A percentile compares a stretch with the other conserved stretches of the same genome.
These are phyloP conservation scores for Suillus brevipes DNA, from an alignment of 768 basidiomycete genomes.

Conservation along the genomic window DNA sequence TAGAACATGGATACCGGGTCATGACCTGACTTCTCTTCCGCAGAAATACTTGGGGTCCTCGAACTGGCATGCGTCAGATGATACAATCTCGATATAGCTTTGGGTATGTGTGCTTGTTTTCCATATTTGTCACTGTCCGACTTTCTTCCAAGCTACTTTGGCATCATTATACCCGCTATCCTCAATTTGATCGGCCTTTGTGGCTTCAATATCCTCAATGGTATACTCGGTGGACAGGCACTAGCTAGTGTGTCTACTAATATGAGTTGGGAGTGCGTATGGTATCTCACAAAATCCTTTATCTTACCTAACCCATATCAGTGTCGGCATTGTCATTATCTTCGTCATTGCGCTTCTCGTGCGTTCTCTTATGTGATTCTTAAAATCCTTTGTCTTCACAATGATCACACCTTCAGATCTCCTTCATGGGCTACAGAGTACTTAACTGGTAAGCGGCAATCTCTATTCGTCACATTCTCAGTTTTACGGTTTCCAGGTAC, in stretches of 20 bases:
- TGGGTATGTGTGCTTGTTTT: conserved; percentile 45
- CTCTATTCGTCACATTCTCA: neutral
- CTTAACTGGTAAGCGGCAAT: conserved; percentile 48
- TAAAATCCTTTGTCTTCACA: conserved; percentile 7
- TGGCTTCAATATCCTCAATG: conserved; percentile 66
- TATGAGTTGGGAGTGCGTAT: conserved; percentile 51
- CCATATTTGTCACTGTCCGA: neutral
- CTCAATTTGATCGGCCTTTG: conserved; percentile 61
- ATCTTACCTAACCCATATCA: conserved; percentile 28
- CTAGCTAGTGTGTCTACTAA: conserved; percentile 55
- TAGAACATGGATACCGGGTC: neutral
- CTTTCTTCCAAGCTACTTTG: conserved; percentile 45
- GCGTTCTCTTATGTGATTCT: conserved; percentile 21
- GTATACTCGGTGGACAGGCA: conserved; percentile 69
- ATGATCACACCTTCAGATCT: conserved; percentile 39
- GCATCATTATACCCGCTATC: conserved; percentile 49
- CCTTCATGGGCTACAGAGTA: conserved; percentile 68
- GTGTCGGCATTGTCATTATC: conserved; percentile 83
- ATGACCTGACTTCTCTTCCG: neutral
- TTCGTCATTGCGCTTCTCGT: conserved; percentile 64
- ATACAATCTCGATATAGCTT: conserved; percentile 65
- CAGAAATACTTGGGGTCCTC: conserved; percentile 74
- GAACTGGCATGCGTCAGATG: conserved; percentile 81
- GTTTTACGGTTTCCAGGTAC: conserved; percentile 45
- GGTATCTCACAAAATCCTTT: conserved; percentile 8